Evolutionary conservation across 306 rosid genomes (phyloP).

Genomic region (Cicer yamashitae): DNA sequence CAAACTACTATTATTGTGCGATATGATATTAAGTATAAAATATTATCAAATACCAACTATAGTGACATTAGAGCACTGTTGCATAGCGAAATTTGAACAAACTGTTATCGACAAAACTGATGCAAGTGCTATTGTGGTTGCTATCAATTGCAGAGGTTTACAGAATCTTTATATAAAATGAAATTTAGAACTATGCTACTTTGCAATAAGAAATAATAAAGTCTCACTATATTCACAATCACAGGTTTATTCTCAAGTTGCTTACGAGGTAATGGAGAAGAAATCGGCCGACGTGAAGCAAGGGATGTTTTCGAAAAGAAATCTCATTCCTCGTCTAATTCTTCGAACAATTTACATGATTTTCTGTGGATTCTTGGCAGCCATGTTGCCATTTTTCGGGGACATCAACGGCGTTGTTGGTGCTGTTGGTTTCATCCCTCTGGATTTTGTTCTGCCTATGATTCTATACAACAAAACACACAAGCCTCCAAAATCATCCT

Average conservation of each 20-base stretch:
- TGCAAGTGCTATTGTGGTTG: background rate
- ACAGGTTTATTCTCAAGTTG: constrained; percentile 99
- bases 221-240: constrained; percentile 46
- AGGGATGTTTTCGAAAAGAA: constrained; percentile 83
- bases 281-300: constrained; percentile 79
- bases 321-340: constrained; percentile 77
- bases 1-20: too few species aligned
- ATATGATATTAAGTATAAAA: too few species aligned
- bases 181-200: background rate
- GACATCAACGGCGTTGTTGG: constrained; percentile 89
- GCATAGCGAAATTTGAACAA: too few species aligned
- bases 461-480: constrained; percentile 82
- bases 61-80: too few species aligned
- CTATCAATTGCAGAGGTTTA: background rate
- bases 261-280: constrained; percentile 94
- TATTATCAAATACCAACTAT: too few species aligned
- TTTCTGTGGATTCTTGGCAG: constrained; percentile 80
- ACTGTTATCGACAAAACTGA: too few species aligned
- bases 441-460: constrained; percentile 94
- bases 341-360: constrained; percentile 79
- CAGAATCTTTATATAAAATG: background rate
- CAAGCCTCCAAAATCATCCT: constrained; percentile 73
- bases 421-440: constrained; percentile 90
- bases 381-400: constrained; percentile 95
- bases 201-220: background rate